Evolutionary conservation across 192 early-diverging fungal species (phyloP).

Genomic region (Coemansia sp.): DNA sequence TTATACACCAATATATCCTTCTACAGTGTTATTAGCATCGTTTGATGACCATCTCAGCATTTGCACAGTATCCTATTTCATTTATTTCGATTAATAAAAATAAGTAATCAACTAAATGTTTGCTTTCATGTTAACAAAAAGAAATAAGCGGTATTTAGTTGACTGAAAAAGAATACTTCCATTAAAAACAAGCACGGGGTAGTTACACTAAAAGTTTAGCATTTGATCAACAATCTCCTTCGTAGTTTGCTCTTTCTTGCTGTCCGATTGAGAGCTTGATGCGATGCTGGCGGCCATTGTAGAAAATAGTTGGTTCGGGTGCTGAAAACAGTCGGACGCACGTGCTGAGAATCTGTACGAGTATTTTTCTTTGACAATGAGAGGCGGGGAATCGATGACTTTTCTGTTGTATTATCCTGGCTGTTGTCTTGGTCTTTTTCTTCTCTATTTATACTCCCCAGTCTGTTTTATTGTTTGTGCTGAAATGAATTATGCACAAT

Average conservation of each 20-base stretch:
- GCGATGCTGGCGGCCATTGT: background rate
- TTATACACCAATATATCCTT: too few species aligned
- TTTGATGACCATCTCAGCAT: too few species aligned
- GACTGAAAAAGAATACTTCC: too few species aligned
- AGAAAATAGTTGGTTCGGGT: background rate
- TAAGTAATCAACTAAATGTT: too few species aligned
- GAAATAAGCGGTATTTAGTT: too few species aligned
- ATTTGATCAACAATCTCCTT: conserved; percentile 12
- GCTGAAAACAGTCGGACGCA: background rate
- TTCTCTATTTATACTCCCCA: background rate
- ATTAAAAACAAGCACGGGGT: too few species aligned
- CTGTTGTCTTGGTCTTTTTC: background rate
- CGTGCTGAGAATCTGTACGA: background rate
- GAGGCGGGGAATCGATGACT: background rate
- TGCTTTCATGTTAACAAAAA: too few species aligned
- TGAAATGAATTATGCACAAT: too few species aligned
- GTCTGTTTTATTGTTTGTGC: background rate
- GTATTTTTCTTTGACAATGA: background rate
- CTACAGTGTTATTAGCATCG: too few species aligned
- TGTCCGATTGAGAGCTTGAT: background rate
- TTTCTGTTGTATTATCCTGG: background rate
- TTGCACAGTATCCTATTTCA: too few species aligned
- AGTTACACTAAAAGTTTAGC: conserved; percentile 18
- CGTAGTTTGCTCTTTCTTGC: conserved; percentile 4
- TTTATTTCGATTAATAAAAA: too few species aligned